A percentile compares a stretch with the other conserved stretches of the same genome.
Conservation (phyloP, 2,329 filamentous ascomycete genomes). For the Lasiodiplodia citricola region DNA sequence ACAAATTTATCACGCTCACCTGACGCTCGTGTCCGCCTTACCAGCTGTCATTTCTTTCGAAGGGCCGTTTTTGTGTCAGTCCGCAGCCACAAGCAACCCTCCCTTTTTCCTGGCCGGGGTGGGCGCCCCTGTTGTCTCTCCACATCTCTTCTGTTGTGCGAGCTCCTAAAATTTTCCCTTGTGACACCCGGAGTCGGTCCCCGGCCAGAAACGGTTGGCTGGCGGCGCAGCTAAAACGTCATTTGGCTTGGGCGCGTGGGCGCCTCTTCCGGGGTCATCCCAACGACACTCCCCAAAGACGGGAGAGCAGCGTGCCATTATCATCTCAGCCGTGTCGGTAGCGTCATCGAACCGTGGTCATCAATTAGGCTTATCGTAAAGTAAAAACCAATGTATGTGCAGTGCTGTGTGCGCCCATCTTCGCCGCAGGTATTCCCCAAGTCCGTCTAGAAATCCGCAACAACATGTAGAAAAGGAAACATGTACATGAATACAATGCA, state of each 20-base stretch:
- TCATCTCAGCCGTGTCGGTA: background rate
- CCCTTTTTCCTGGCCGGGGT: background rate
- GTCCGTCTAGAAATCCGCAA: conserved; percentile 7
- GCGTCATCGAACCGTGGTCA: background rate
- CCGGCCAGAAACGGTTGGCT: conserved; percentile 4
- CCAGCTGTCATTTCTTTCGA: conserved; percentile 1
- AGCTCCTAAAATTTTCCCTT: conserved; percentile 24
- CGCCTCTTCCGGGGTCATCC: background rate
- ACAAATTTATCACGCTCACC: background rate
- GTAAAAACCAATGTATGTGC: conserved; percentile 14
- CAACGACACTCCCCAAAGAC: background rate
- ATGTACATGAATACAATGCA: conserved; percentile 25
- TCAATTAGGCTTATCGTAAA: conserved; percentile 9
- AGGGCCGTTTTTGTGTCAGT: conserved; percentile 15
- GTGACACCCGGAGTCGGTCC: background rate
- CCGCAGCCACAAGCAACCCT: background rate
- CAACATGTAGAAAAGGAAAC: conserved; percentile 7
- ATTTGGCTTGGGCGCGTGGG: background rate
- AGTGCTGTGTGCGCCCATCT: background rate
- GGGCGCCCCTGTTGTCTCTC: conserved; percentile 20
- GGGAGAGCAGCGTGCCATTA: conserved; percentile 3
- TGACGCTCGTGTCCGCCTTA: conserved; percentile 10
- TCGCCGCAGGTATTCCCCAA: background rate
- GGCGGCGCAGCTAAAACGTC: conserved; percentile 3
- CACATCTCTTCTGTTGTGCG: conserved; percentile 15